Conservation (phyloP, 2,329 filamentous ascomycete genomes). For the Fusarium cicatricum region DNA sequence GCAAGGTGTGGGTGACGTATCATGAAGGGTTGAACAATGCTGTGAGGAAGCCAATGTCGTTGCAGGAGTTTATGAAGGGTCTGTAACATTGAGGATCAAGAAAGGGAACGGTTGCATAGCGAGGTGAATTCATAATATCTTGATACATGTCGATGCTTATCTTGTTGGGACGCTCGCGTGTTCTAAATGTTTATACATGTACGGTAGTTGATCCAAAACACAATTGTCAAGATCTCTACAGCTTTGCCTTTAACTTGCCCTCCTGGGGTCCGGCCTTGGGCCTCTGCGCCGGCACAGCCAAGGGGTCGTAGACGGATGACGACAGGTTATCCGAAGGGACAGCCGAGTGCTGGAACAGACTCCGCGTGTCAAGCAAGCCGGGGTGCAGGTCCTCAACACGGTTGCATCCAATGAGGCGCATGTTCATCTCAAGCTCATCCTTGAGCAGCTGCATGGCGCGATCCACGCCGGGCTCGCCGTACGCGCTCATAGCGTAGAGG, state of each 20-base stretch:
- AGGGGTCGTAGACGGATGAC: slow-evolving; percentile 60
- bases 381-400: slow-evolving; percentile 81
- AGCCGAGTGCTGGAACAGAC: slow-evolving; percentile 64
- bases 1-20: slow-evolving; percentile 83
- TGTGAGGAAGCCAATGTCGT: slow-evolving; percentile 84
- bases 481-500: slow-evolving; percentile 94
- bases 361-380: slow-evolving; percentile 79
- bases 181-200: slow-evolving; percentile 31
- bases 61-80: slow-evolving; percentile 79
- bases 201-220: slow-evolving; percentile 9
- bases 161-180: slow-evolving; percentile 22
- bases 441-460: slow-evolving; percentile 91
- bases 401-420: slow-evolving; percentile 87
- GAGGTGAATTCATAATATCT: slow-evolving; percentile 7
- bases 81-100: slow-evolving; percentile 51
- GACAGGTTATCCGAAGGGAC: slow-evolving; percentile 60
- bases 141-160: slow-evolving; percentile 12
- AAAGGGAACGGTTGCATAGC: slow-evolving; percentile 22
- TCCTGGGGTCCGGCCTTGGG: slow-evolving; percentile 45
- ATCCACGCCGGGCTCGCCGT: slow-evolving; percentile 87
- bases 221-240: slow-evolving; percentile 47
- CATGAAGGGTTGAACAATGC: slow-evolving; percentile 94
- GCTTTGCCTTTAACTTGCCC: slow-evolving; percentile 50
- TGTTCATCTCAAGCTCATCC: slow-evolving; percentile 99
- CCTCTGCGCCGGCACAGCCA: slow-evolving; percentile 61